Base-by-base conservation (phyloP, 495 filamentous ascomycete species). In the Haplographium delicatum region DNA sequence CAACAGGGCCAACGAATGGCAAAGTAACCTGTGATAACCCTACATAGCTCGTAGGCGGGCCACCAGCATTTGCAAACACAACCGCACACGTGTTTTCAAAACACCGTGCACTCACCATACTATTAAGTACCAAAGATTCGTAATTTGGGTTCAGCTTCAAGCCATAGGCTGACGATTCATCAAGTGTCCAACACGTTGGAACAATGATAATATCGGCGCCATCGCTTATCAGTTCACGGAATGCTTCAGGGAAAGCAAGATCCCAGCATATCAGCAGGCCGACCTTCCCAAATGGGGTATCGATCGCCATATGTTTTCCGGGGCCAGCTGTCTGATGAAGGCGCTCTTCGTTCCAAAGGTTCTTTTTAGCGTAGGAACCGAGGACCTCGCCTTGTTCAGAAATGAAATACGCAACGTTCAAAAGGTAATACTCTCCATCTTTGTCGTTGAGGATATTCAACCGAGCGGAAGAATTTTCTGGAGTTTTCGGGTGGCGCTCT, bases 181-280 rank as follows among this genome's bases (percentile, higher is more conserved):
- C 68, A 22, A 82, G 62, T 24, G 71, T 78, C 83, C 88, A 93
- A 61, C 83, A 95, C 7, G 85, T 83, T 11, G 90, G 89, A 15
- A 91, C 71, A 52, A 91, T 81, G 37, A 95, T 79, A 23, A 90
- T 72, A 51, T 91, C 83, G 0, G 85, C 88, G 0, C 89, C 89
- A 46, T 80, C 70, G 1, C 71, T 64, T 51, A 94, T 79, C 46
- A 96, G 68, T 61, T 86, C 88, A 7, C 90, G 72, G 62, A 93
- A 95, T 0, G 86, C 88, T 67, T 95, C 89, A 0, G 90, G 90
- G 58, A 95, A 96, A 1, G 87, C 85, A 22, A 93, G 59, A 67
- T 96, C 90, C 89, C 89, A 96, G 68, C 90, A 96, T 27, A 95
- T 85, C 30, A 96, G 71, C 66, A 96, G 60, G 0, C 90, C 90